phyloP scores from a whole-genome alignment of 2,329 filamentous ascomycete genomes.

The Ascochyta pisi region DNA sequence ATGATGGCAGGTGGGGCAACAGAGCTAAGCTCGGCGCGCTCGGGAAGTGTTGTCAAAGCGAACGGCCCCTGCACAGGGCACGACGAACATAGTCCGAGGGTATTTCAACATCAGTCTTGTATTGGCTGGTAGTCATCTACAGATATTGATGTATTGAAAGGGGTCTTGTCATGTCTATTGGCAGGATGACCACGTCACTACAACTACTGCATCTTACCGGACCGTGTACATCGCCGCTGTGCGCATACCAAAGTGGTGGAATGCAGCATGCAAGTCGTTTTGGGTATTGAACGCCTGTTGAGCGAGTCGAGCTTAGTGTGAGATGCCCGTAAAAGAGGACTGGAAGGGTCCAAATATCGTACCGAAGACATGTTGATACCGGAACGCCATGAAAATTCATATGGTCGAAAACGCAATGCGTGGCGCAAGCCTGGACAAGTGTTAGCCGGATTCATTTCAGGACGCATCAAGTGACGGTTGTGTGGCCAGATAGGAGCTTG shows the following conservation, averaged over 20 bases:
- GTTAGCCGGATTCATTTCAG: neutral
- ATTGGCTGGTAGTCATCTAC: neutral
- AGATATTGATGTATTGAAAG: neutral
- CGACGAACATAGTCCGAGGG: too few relatives aligned
- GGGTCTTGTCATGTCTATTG: too few relatives aligned
- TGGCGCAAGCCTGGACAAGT: neutral
- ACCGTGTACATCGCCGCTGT: neutral
- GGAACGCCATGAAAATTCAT: slow-evolving; percentile 22
- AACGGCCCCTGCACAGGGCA: slow-evolving; percentile 4
- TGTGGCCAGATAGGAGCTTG: neutral
- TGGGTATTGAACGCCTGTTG: slow-evolving; percentile 40
- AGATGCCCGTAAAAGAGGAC: slow-evolving; percentile 10
- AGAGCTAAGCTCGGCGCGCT: slow-evolving; percentile 13
- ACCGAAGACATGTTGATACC: slow-evolving; percentile 31
- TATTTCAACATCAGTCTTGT: neutral
- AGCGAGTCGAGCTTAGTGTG: slow-evolving; percentile 30
- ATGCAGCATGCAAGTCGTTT: slow-evolving; percentile 1
- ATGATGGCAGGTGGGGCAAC: slow-evolving; percentile 15
- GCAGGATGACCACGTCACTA: neutral
- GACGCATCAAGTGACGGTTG: neutral
- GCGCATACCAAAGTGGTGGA: neutral
- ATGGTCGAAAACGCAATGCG: neutral
- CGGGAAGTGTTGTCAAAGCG: neutral
- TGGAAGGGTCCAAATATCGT: slow-evolving; percentile 25
- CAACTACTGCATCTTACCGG: neutral